Percentiles rank a stretch among this genome's conserved stretches.
These are phyloP conservation scores for Dioszegia aurantiaca DNA, from an alignment of 768 basidiomycete species.

Conservation along the genomic window DNA sequence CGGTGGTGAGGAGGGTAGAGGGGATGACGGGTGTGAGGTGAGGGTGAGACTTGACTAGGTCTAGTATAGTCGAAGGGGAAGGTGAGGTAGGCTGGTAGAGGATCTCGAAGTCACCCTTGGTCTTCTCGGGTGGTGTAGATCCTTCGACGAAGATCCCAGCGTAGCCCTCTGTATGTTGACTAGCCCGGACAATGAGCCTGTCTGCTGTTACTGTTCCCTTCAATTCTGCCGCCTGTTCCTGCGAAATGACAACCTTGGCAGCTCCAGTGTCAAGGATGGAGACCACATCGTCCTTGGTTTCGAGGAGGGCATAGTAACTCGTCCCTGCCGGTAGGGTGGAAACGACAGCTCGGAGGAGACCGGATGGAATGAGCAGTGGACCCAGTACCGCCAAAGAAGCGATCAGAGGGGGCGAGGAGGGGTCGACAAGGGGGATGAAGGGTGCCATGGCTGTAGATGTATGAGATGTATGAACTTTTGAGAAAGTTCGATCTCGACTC, in stretches of 20 bases:
- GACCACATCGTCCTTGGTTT: conserved; percentile 31
- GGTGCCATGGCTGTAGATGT: conserved; percentile 13
- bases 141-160: conserved; percentile 46
- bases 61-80: conserved; percentile 62
- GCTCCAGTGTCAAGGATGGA: conserved; percentile 73
- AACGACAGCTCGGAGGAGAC: conserved; percentile 44
- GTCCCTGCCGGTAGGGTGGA: conserved; percentile 51
- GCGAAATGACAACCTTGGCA: conserved; percentile 72
- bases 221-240: conserved; percentile 60
- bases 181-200: conserved; percentile 69
- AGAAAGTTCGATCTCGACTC: neutral
- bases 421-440: conserved; percentile 53
- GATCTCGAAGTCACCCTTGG: conserved; percentile 55
- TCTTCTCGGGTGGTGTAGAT: conserved; percentile 58
- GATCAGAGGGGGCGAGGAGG: conserved; percentile 56
- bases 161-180: conserved; percentile 65
- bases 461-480: neutral
- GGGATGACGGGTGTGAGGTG: conserved; percentile 65
- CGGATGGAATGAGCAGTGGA: conserved; percentile 63
- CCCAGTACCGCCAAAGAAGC: conserved; percentile 69
- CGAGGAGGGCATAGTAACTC: conserved; percentile 37
- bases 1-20: conserved; percentile 63
- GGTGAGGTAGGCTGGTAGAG: conserved; percentile 58
- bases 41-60: conserved; percentile 61
- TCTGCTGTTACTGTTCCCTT: neutral